phyloP scores from a whole-genome alignment of 257 asterid species.

The Solanum chiquidenum region DNA sequence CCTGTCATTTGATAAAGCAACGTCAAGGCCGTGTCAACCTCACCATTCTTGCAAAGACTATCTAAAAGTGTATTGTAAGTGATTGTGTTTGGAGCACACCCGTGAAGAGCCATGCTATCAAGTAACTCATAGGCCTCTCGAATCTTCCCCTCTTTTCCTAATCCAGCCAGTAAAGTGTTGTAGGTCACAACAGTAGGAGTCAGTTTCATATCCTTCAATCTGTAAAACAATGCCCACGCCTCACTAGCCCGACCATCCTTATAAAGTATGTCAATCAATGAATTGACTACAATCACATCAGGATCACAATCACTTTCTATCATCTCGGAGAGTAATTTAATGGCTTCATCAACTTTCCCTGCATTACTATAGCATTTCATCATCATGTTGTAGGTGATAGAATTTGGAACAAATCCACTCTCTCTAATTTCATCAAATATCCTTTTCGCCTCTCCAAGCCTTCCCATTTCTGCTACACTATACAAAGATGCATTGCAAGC shows the following conservation, averaged over 20 bases:
- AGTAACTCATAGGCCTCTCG: constrained; percentile 58
- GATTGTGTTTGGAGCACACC: constrained; percentile 76
- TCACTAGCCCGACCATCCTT: constrained; percentile 67
- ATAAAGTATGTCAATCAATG: constrained; percentile 79
- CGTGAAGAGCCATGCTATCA: constrained; percentile 48
- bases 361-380: constrained; percentile 74
- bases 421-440: constrained; percentile 57
- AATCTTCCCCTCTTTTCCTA: constrained; percentile 73
- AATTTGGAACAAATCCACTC: constrained; percentile 81
- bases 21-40: constrained; percentile 59
- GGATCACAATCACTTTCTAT: constrained; percentile 50
- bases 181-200: constrained; percentile 90
- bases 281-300: constrained; percentile 71
- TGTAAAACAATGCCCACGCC: constrained; percentile 71
- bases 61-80: constrained; percentile 80
- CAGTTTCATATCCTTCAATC: constrained; percentile 69
- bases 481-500: constrained; percentile 77
- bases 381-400: constrained; percentile 87
- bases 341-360: constrained; percentile 74
- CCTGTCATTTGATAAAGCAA: constrained; percentile 65
- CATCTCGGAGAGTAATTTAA: constrained; percentile 64
- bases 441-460: constrained; percentile 70
- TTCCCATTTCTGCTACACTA: constrained; percentile 66
- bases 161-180: constrained; percentile 85
- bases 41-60: constrained; percentile 72